Evolutionary conservation across 495 filamentous ascomycete species (phyloP).

Genomic region (Aspergillus wentii): DNA sequence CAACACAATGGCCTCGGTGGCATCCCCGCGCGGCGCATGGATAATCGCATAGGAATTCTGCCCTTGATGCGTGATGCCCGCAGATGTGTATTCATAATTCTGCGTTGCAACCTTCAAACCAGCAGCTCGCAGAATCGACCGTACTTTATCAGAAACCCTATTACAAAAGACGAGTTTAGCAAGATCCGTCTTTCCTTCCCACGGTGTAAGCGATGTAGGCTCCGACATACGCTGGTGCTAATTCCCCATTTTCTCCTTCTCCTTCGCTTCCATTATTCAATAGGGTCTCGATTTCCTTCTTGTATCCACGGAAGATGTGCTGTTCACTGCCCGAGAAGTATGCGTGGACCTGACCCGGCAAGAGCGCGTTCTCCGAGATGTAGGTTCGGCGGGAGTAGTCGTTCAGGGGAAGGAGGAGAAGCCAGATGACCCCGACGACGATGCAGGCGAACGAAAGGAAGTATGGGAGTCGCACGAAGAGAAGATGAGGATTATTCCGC

Average conservation of each 20-base stretch:
- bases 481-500: conserved; percentile 37
- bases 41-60: conserved; percentile 94
- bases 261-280: conserved; percentile 14
- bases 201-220: no score
- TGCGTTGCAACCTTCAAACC: conserved; percentile 85
- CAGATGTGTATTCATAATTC: conserved; percentile 71
- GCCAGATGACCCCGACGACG: conserved; percentile 83
- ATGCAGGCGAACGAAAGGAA: conserved; percentile 78
- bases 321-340: conserved; percentile 96
- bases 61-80: conserved; percentile 68
- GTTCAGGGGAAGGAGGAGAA: conserved; percentile 87
- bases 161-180: no score
- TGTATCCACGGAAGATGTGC: conserved; percentile 89
- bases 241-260: conserved; percentile 16
- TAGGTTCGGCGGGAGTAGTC: conserved; percentile 90
- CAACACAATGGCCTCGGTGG: conserved; percentile 95
- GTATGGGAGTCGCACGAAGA: conserved; percentile 36
- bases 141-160: conserved; percentile 65
- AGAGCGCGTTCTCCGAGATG: conserved; percentile 94
- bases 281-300: conserved; percentile 66
- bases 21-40: conserved; percentile 92
- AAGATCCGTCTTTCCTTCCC: no score
- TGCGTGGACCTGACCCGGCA: conserved; percentile 94
- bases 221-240: conserved; percentile 42
- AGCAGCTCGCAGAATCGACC: conserved; percentile 65